These are phyloP conservation scores for Trichoderma guizhouense DNA, from an alignment of 2,329 filamentous ascomycete genomes.

Conservation along the genomic window DNA sequence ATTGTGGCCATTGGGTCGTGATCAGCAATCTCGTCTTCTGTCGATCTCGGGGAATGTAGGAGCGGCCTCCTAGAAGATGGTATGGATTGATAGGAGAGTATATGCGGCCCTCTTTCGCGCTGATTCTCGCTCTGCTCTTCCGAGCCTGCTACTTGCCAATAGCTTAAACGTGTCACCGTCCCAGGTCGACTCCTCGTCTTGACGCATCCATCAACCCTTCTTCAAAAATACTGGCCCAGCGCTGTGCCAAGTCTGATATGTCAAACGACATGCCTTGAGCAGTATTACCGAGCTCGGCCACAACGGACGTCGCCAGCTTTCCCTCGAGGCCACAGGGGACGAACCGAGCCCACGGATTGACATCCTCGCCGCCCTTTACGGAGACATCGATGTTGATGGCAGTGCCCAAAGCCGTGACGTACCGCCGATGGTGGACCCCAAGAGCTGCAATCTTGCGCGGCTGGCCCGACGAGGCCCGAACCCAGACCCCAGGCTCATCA, in stretches of 20 bases:
- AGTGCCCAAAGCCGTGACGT: constrained; percentile 80
- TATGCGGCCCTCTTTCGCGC: not conserved
- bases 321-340: constrained; percentile 86
- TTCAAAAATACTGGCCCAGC: constrained; percentile 36
- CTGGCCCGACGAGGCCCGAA: constrained; percentile 32
- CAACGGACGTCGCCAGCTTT: constrained; percentile 73
- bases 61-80: not conserved
- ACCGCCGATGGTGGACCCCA: constrained; percentile 83
- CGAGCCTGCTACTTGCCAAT: not conserved
- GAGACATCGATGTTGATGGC: constrained; percentile 74
- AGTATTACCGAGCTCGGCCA: constrained; percentile 43
- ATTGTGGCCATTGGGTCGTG: not conserved
- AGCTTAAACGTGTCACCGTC: constrained; percentile 1
- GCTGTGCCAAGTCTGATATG: constrained; percentile 28
- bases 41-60: not conserved
- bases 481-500: constrained; percentile 86
- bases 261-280: constrained; percentile 25
- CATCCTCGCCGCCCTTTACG: constrained; percentile 33
- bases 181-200: constrained; percentile 25
- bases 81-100: not conserved
- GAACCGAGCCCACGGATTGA: constrained; percentile 65
- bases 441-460: constrained; percentile 79
- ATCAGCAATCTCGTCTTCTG: not conserved
- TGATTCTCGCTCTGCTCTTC: not conserved
- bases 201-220: constrained; percentile 30